Evolutionary conservation across 805 yeast genomes (phyloP).

Genomic region (Spathaspora passalidarum): DNA sequence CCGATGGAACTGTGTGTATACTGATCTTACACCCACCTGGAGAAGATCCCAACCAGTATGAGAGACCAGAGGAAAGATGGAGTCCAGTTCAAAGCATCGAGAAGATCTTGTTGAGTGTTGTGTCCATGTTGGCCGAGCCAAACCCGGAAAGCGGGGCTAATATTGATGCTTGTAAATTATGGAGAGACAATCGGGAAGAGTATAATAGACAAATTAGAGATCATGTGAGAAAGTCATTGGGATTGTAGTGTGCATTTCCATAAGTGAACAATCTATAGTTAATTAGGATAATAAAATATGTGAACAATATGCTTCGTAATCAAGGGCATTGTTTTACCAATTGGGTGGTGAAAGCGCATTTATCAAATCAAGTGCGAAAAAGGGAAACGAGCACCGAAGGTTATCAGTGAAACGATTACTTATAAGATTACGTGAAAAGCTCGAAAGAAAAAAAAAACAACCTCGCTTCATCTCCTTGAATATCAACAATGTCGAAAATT

Average conservation of each 20-base stretch:
- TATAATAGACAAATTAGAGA: conserved; percentile 62
- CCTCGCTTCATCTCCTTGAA: too few species aligned
- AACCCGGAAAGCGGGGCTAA: conserved; percentile 96
- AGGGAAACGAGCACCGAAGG: background rate
- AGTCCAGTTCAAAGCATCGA: conserved; percentile 98
- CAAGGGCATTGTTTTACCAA: too few species aligned
- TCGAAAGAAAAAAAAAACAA: too few species aligned
- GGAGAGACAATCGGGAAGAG: conserved; percentile 79
- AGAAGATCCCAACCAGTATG: conserved; percentile 95
- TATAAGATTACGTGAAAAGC: too few species aligned
- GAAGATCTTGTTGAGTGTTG: conserved; percentile 86
- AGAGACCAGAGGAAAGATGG: conserved; percentile 95
- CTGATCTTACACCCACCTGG: conserved; percentile 96
- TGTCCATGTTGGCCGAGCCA: conserved; percentile 97
- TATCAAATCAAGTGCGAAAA: background rate
- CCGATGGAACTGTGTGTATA: conserved; percentile 94
- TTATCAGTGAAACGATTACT: too few species aligned
- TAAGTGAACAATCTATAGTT: background rate
- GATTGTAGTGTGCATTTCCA: conserved; percentile 43
- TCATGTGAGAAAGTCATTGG: conserved; percentile 71
- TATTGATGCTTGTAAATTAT: conserved; percentile 72
- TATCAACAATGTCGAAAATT: too few species aligned
- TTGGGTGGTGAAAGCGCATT: background rate
- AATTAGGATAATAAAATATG: background rate
- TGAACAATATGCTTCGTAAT: background rate